Percentiles rank a stretch among this genome's conserved stretches.
Conservation (phyloP, 176 grass and related monocot species). For the Saccharum officinarum region DNA sequence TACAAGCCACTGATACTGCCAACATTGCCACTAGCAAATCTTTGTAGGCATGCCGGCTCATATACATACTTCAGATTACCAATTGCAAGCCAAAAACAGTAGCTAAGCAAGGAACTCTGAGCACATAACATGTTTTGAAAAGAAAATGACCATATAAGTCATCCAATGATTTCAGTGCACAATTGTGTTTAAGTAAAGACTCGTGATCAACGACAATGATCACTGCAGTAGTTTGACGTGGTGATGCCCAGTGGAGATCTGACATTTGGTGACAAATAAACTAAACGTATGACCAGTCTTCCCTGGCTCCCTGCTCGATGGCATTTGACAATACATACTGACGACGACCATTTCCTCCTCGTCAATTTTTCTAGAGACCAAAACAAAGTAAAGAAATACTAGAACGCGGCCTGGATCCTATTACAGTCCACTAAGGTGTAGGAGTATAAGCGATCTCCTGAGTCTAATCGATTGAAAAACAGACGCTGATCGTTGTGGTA, state of each 20-base stretch:
- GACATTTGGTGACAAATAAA: background rate
- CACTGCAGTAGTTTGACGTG: background rate
- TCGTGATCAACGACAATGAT: background rate
- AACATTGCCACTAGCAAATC: background rate
- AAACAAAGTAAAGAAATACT: background rate
- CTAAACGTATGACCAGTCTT: background rate
- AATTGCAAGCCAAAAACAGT: background rate
- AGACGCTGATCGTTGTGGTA: background rate
- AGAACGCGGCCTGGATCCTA: background rate
- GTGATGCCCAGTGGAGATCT: background rate
- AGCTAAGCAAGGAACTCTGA: too few species aligned
- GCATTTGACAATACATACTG: background rate
- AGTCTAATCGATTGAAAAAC: background rate
- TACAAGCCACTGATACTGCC: background rate
- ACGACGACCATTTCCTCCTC: background rate
- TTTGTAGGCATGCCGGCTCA: background rate
- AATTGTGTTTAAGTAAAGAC: background rate
- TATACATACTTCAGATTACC: background rate
- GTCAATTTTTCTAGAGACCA: background rate
- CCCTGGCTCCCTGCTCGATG: background rate
- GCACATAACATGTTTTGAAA: background rate
- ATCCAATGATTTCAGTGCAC: background rate
- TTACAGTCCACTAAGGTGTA: background rate
- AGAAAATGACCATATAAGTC: background rate
- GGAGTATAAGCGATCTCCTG: background rate